Evolutionary conservation across 2,329 filamentous ascomycete genomes (phyloP).

Genomic region (Pyrenophora teres): DNA sequence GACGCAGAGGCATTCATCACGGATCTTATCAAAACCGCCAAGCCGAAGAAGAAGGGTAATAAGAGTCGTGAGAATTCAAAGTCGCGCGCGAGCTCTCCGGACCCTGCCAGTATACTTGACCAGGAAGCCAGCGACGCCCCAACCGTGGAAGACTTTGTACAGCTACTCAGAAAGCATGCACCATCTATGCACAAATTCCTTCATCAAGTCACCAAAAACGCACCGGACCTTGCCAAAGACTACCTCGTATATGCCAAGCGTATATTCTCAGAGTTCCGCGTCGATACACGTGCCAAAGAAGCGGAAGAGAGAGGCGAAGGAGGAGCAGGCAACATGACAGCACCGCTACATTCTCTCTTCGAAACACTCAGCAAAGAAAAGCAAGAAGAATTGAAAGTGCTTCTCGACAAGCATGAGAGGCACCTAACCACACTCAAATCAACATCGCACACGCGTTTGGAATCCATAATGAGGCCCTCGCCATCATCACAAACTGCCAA

Average conservation of each 20-base stretch:
- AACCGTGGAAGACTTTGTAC: conserved; percentile 73
- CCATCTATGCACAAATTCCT: conserved; percentile 70
- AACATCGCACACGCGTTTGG: conserved; percentile 54
- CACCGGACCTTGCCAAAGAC: conserved; percentile 66
- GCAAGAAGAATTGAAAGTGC: conserved; percentile 53
- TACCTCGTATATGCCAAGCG: conserved; percentile 66
- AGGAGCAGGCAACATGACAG: conserved; percentile 52
- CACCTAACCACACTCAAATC: conserved; percentile 56
- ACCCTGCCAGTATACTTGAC: conserved; percentile 32
- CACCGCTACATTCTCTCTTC: conserved; percentile 50
- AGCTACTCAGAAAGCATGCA: conserved; percentile 67
- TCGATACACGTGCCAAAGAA: conserved; percentile 26
- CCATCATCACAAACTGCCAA: conserved; percentile 8
- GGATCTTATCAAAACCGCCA: conserved; percentile 67
- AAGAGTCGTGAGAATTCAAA: conserved; percentile 31
- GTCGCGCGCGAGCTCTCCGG: conserved; percentile 26
- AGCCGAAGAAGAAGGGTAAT: conserved; percentile 43
- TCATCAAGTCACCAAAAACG: conserved; percentile 70
- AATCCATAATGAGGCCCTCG: conserved; percentile 56
- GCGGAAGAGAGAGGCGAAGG: conserved; percentile 26
- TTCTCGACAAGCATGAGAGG: conserved; percentile 63
- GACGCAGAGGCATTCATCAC: conserved; percentile 71
- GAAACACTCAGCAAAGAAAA: conserved; percentile 54
- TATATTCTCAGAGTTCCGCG: conserved; percentile 61
- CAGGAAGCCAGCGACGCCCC: conserved; percentile 47